phyloP scores from a whole-genome alignment of 2,329 filamentous ascomycete genomes.

The Furcasterigmium furcatum region DNA sequence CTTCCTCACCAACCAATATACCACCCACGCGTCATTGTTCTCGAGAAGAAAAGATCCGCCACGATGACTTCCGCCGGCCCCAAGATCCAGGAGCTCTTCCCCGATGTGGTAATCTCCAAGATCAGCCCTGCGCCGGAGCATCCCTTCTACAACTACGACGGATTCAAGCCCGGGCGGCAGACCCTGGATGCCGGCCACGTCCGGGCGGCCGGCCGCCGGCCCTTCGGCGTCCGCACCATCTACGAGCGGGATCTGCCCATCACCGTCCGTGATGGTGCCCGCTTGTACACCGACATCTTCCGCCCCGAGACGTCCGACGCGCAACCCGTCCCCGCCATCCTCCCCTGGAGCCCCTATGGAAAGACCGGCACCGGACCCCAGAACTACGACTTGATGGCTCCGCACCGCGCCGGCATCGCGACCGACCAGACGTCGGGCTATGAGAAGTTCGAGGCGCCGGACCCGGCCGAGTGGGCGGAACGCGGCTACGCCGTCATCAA shows the following conservation, averaged over 20 bases:
- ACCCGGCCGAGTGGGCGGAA: constrained; percentile 23
- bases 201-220: no score
- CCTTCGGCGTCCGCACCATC: no score
- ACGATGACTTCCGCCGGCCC: no score
- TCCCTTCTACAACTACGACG: no score
- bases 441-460: constrained; percentile 24
- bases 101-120: no score
- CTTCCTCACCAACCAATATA: no score
- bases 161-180: no score
- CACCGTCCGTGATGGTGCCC: constrained; percentile 32
- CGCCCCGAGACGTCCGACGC: constrained; percentile 27
- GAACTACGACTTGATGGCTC: constrained; percentile 29
- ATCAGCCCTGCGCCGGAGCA: no score
- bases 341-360: constrained; percentile 41
- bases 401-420: constrained; percentile 33
- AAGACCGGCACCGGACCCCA: constrained; percentile 36
- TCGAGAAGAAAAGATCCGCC: no score
- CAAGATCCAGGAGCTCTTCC: no score
- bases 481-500: constrained; percentile 24
- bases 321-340: constrained; percentile 33
- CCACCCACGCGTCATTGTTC: no score
- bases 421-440: constrained; percentile 13
- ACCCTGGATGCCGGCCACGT: no score
- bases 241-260: constrained; percentile 41
- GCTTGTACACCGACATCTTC: constrained; percentile 40